Evolutionary conservation across 768 basidiomycete genomes (phyloP), one percentile per base, ranked within the genome.

Genomic region (Kwoniella dendrophila): DNA sequence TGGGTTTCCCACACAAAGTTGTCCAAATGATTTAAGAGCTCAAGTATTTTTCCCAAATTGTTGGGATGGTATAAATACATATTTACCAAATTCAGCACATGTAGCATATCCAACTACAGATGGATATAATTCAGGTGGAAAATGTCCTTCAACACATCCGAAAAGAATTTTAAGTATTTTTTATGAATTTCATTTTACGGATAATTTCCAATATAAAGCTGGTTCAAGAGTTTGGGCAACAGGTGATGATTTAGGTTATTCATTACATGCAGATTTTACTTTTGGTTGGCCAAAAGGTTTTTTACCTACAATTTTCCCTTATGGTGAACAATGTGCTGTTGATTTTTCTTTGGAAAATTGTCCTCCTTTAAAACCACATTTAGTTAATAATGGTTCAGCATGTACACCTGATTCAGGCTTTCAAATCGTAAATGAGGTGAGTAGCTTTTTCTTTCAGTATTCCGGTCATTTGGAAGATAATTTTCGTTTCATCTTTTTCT

Each of bases 21-120:
- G 81, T 69, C 74, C 79, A 0, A 56, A 71, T 20, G 77, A 76
- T 24, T 71, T 81, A 67, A 51, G 79, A 29, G 56, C 38, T 30
- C 79, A 80, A 66, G 74, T 80, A 58, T 74, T 77, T 60, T 80
- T 80, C 71, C 75, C 79, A 5, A 60, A 62, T 4, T 81, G 76
- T 64, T 79, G 80, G 79, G 72, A 81, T 61, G 81, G 81, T 24
- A 64, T 70, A 22, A 69, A 78, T 57, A 33, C 26, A 69, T 80
- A 20, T 73, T 73, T 59, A 76, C 74, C 43, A 32, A 74, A 34
- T 63, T 76, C 32, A 79, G 80, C 63, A 48, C 81, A 82, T 64
- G 78, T 82, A 64, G 75, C 79, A 0, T 82, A 73, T 55, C 67
- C 78, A 6, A 65, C 62, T 43, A 67, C 72, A 18, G 73, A 75